Evolutionary conservation across 73 alveolate genomes (phyloP).

Genomic region (Paraurostyla sp.): DNA sequence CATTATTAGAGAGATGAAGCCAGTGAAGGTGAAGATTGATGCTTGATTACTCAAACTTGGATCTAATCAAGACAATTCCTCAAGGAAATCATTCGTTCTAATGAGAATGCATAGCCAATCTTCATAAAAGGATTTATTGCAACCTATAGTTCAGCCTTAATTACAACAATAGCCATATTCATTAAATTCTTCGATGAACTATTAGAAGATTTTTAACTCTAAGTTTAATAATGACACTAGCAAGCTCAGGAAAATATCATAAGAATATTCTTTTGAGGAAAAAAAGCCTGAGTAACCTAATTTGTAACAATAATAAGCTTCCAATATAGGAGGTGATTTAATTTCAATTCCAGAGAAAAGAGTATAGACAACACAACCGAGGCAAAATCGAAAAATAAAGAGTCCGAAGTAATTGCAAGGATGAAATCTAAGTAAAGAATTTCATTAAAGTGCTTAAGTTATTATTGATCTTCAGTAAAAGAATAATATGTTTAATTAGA

Average conservation of each 20-base stretch:
- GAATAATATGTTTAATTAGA: slow-evolving; percentile 3
- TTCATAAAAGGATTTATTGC: background rate
- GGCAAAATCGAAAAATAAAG: background rate
- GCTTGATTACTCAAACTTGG: background rate
- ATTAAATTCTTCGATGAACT: no score
- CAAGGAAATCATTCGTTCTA: background rate
- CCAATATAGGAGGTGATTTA: no score
- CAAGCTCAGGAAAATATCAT: no score
- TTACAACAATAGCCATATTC: no score
- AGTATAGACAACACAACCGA: background rate
- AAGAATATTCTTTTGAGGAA: no score
- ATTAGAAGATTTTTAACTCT: no score
- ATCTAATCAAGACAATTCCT: background rate
- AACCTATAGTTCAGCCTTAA: no score
- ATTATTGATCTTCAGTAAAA: slow-evolving; percentile 4
- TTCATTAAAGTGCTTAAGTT: background rate
- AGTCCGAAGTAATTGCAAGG: background rate
- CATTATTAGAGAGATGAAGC: slow-evolving; percentile 30
- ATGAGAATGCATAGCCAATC: background rate
- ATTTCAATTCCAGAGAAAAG: slow-evolving; percentile 17
- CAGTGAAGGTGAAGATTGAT: background rate
- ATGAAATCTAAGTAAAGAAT: background rate
- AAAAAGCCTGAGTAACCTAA: no score
- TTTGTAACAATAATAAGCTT: no score
- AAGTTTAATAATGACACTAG: no score